Base-by-base conservation (phyloP, 2,329 filamentous ascomycete species). In the Simplicillium sp. region DNA sequence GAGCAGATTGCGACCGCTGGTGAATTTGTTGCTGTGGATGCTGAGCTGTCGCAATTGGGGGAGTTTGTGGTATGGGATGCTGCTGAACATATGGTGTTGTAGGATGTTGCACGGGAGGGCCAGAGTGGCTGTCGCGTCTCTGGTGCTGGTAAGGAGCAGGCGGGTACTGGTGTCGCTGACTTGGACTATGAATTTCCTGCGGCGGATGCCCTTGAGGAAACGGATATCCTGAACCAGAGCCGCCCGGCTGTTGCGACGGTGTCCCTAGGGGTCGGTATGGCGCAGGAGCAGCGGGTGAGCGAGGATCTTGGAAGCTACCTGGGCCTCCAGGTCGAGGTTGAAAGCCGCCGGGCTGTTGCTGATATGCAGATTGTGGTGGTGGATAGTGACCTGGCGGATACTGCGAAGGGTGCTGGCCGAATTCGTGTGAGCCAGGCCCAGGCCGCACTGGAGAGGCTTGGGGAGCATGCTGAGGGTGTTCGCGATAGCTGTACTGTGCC, bases 1-100 rank as follows among this genome's bases (percentile, higher is more conserved):
- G 73, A 6, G 70, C 62, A 16, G 77, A 81, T 42, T 72, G 72
- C 34, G 77, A 76, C 50, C 75, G 61, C 45, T 68, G 67, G 42
- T 71, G 61, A 5, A 56, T 39, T 36, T 15, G 34, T 31, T 66
- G 70, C 46, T 67, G 48, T 9, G 55, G 47, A 37, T 62, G 53
- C 28, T 43, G 48, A 55, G 60, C 18, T 61, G 49, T 42, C 64
- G 60, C 64, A 17, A 73, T 59, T 3, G 70, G 70, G 11, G 72
- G 67, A 40, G 69, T 70, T 47, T 73, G 71, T 35, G 69, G 68
- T 44, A 73, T 52, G 11, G 59, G 40, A 28, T 53, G 54, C 11
- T 61, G 60, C 45, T 65, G 66, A 47, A 61, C 54, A 50, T 71
- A 72, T 34, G 60, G 57, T 39, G 59, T 61, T 34, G 61, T 51